Conservation (phyloP, 306 rosid genomes). For the Vigna nakashimae region DNA sequence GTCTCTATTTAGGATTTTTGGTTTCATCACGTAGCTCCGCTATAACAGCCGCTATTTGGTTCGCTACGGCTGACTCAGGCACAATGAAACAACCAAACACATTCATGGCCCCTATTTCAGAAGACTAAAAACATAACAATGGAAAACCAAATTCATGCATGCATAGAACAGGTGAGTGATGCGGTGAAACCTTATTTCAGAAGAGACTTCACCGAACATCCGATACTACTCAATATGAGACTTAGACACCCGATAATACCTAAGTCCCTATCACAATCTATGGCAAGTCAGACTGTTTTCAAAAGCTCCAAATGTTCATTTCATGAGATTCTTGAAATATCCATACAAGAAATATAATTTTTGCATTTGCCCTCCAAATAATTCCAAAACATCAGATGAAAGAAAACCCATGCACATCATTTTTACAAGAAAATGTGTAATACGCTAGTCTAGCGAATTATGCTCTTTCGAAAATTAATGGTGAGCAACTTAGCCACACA, state of each 20-base stretch:
- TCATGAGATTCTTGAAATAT: slow-evolving; percentile 8
- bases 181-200: not conserved
- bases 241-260: no score
- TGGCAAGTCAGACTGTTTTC: not conserved
- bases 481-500: slow-evolving; percentile 24
- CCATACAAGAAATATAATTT: slow-evolving; percentile 10
- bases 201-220: not conserved
- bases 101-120: not conserved
- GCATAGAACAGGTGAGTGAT: not conserved
- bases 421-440: slow-evolving; percentile 20
- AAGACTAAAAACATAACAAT: not conserved
- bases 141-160: not conserved
- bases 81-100: not conserved
- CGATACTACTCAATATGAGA: no score
- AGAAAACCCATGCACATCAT: slow-evolving; percentile 25
- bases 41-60: no score
- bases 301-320: not conserved
- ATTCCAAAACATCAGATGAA: not conserved
- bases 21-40: no score
- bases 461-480: slow-evolving; percentile 24
- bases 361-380: slow-evolving; percentile 1
- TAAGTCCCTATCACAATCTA: not conserved
- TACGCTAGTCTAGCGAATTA: slow-evolving; percentile 21
- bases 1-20: no score
- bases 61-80: no score